Conservation (phyloP, 495 filamentous ascomycete genomes). For the Neurospora sp. region DNA sequence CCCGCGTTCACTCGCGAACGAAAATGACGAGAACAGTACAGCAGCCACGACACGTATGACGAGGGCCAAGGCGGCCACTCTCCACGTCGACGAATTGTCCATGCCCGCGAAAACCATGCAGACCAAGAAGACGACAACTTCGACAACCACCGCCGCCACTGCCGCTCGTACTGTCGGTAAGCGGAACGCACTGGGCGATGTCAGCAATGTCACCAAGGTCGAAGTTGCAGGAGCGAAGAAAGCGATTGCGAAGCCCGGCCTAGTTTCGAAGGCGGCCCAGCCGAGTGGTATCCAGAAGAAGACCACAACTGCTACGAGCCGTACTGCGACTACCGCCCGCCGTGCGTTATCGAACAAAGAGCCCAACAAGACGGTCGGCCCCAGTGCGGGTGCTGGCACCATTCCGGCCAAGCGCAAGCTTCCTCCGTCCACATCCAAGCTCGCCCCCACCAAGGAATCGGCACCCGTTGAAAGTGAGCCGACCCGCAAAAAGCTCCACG, state of each 20-base stretch:
- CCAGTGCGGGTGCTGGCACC: constrained; percentile 61
- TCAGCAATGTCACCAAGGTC: constrained; percentile 85
- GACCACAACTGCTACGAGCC: constrained; percentile 45
- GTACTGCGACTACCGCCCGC: not conserved
- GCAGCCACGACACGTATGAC: constrained; percentile 65
- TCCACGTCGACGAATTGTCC: constrained; percentile 46
- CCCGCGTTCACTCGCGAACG: constrained; percentile 62
- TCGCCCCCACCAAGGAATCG: constrained; percentile 49
- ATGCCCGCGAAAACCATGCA: constrained; percentile 57
- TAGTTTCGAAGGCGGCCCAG: constrained; percentile 69
- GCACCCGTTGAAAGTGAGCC: constrained; percentile 44
- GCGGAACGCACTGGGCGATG: constrained; percentile 77
- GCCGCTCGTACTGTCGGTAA: constrained; percentile 45
- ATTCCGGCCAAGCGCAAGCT: constrained; percentile 52
- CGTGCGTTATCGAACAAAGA: constrained; percentile 57
- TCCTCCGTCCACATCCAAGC: constrained; percentile 35
- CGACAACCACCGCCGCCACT: constrained; percentile 28
- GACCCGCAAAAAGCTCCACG: constrained; percentile 40
- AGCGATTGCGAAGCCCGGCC: constrained; percentile 46
- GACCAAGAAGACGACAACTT: constrained; percentile 51
- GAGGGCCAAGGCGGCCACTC: constrained; percentile 78
- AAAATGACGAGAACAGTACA: constrained; percentile 83
- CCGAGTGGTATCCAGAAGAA: constrained; percentile 73
- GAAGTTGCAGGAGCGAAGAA: constrained; percentile 69
- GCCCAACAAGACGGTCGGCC: constrained; percentile 55